Base-by-base conservation (phyloP, 2,329 filamentous ascomycete genomes). In the Alternaria triticimaculans region DNA sequence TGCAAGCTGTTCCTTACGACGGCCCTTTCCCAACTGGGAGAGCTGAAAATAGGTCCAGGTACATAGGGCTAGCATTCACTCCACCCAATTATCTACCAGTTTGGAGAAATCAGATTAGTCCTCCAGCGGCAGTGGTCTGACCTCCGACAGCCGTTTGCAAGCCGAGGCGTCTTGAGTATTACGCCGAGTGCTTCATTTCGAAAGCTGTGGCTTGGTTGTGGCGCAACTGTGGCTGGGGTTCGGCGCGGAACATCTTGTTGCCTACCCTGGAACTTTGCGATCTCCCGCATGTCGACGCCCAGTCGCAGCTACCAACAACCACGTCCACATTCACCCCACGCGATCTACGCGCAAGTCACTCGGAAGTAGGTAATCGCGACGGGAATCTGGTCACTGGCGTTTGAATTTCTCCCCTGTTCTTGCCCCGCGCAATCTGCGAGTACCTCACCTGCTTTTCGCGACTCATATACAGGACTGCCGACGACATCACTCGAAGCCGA, bases 1-100 rank as follows among this genome's bases (percentile, higher is more conserved):
- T 73, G 74, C 74, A 77, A 77, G 75, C 73, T 66, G 65, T 68
- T 62, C 63, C 51, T 67, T 67, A 60, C 63, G 56, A 53, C 50
- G 25, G 62, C 59, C 61, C 67, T 69, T 66, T 65, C 64, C 69
- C 55, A 67, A 70, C 62, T 64, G 69, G 70, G 70, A 54, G 60
- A 56, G 68, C 68, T 69, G 62, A 65, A 65, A 70, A 72, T 73
- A 70, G 68, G 51, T 51, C 50, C 23, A 45, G 44, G 57, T 44
- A 18, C 57, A 55, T 33, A 21, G 25, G 46, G 21, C 30, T 41
- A 48, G 25, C 33, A 44, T 49, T 37, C 56, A 23, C 25, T 26
- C 33, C 48, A 21, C 20, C 23, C 21, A 44, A 20, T 60, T 9
- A 33, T 60, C 14, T 41, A 23, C 25, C 12, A 11, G 10, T 20